Base-by-base conservation (phyloP, 129 eudicot genomes). In the Lactuca saligna region DNA sequence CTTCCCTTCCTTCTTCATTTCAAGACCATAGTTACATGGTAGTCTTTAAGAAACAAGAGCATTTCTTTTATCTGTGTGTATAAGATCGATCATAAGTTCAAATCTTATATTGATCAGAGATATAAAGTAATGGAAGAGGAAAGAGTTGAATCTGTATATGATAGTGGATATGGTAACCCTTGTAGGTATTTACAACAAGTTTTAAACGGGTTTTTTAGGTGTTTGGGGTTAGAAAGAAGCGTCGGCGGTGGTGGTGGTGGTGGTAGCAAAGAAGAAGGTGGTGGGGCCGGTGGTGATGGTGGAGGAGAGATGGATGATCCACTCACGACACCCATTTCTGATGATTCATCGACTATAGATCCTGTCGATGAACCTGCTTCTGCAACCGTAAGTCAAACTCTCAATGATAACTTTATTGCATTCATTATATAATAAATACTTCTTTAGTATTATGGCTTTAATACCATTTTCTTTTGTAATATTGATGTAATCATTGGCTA, bases 111-210 rank as follows among this genome's bases (percentile, higher is more conserved):
- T 3, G 13, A 17, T 17, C 5, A 11, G 0, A 1, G 0, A 13
- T 1, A 17, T 2, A 70, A 17, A 16, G 15, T 20, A n/a, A 74
- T 75, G 80, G 80, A 29, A 32, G 80, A 68, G 15, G 80, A 75
- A 73, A 42, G 65, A 14, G 12, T 10, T 63, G 65, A 63, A 68
- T 69, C 12, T 35, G 80, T 51, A 56, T 61, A 75, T 62, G 75
- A 75, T 61, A 68, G 60, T 35, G 80, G 74, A 4, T 75, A 66
- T 53, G 61, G 57, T 51, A 75, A 68, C 69, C 80, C 80, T 51
- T 75, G 80, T 75, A 60, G 75, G 74, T 75, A 60, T 53, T 14
- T 75, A 32, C 75, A 75, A 15, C 38, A 68, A 68, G 57, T 32
- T 68, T 51, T 68, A 51, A 68, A n/a, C 61, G 39, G 75, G 50